Evolutionary conservation across 164 flowering plant genomes (phyloP).

Genomic region (Vitis amurensis): DNA sequence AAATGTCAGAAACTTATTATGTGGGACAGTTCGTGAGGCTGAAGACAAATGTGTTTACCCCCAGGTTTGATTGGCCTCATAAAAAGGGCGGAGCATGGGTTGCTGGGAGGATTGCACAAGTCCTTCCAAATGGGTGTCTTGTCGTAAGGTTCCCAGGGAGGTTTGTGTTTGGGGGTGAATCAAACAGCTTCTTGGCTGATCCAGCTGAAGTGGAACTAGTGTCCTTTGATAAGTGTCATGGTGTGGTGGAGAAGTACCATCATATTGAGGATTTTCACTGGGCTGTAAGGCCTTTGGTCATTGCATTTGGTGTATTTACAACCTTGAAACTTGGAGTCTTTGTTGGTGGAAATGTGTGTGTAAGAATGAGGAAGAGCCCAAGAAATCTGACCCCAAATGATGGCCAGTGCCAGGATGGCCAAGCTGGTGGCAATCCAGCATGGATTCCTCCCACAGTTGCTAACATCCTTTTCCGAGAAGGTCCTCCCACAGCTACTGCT

Average conservation of each 20-base stretch:
- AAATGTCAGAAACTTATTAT: constrained; percentile 75
- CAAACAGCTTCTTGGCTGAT: constrained; percentile 58
- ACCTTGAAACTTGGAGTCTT: constrained; percentile 41
- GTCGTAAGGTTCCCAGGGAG: constrained; percentile 76
- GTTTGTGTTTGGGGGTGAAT: constrained; percentile 38
- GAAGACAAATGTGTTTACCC: constrained; percentile 57
- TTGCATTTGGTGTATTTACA: constrained; percentile 74
- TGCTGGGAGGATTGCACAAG: constrained; percentile 59
- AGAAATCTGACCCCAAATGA: neutral
- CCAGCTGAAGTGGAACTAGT: constrained; percentile 90
- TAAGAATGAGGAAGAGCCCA: constrained; percentile 10
- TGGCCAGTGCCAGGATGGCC: constrained; percentile 9
- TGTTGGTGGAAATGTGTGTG: neutral
- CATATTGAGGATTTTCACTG: constrained; percentile 96
- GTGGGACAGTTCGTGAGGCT: constrained; percentile 84
- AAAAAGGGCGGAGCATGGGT: constrained; percentile 66
- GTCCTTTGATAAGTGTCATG: constrained; percentile 52
- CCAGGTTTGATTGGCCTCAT: constrained; percentile 86
- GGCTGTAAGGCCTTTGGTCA: constrained; percentile 81
- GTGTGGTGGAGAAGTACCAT: constrained; percentile 71
- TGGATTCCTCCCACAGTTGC: constrained; percentile 21
- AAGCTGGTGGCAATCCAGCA: constrained; percentile 3
- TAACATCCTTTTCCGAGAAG: constrained; percentile 17
- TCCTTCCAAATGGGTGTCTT: constrained; percentile 71
- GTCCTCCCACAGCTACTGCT: constrained; percentile 11